Base-by-base conservation (phyloP, 192 early-diverging fungal species). In the Coemansia interrupta region DNA sequence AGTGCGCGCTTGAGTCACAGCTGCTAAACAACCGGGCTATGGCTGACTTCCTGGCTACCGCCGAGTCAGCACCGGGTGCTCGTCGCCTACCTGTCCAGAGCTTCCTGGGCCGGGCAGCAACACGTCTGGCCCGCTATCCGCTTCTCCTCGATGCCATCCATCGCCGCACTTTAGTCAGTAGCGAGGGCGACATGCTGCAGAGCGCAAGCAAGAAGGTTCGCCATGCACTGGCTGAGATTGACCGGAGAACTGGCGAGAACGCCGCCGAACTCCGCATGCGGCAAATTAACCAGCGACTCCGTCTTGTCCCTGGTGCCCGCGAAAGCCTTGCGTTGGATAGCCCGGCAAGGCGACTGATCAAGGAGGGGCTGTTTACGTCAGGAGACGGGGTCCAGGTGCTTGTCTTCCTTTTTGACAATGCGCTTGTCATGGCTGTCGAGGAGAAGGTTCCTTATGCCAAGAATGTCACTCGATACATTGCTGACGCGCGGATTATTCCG, bases 41-140 rank as follows among this genome's bases (percentile, higher is more conserved):
- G 73, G 83, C 73, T 24, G 83, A 82, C 41, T 93, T 95, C 66
- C 82, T 95, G 13, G 82, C 89, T 72, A 77, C 86, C 45, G 84
- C 87, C 11, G 90, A 92, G 65, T 80, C 86, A 13, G 63, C 67
- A 28, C 89, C 93, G 7, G 85, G 85, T 44, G 88, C 87, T 15
- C 82, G 92, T 19, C 87, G 89, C 19, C 66, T 96, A 39, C 88
- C 92, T 44, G 64, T 95, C 32, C 89, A 94, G 73, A 90, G 89
- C 61, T 97, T 95, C 59, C 67, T 97, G 20, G 89, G 86, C 0
- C 84, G 93, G 20, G 94, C 95, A 0, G 90, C 91, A 0, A 87
- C 93, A 15, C 86, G 93, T 20, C 62, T 96, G 26, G 93, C 90
- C 6, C 82, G 91, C 50, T 98, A 95, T 61, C 88, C 87, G 18